A percentile compares a stretch with the other conserved stretches of the same genome.
phyloP scores from a whole-genome alignment of 2,329 filamentous ascomycete genomes.

The Fusarium anthophilum region DNA sequence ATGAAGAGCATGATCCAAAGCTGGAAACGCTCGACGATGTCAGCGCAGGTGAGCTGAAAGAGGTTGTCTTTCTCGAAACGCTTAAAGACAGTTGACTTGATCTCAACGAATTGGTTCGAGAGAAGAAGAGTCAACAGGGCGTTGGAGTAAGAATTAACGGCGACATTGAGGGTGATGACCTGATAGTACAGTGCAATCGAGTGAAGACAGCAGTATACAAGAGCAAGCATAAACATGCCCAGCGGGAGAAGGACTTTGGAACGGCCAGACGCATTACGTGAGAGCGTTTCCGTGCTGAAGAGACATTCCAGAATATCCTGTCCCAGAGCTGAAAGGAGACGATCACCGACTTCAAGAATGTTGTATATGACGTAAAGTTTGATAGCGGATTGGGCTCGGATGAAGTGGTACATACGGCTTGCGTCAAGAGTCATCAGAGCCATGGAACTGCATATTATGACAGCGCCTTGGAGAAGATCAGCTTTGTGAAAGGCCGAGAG shows the following conservation, averaged over 20 bases:
- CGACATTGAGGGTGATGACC: slow-evolving; percentile 96
- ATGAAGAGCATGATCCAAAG: slow-evolving; percentile 97
- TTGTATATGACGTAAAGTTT: slow-evolving; percentile 99
- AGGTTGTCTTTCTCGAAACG: slow-evolving; percentile 98
- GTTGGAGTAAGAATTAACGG: slow-evolving; percentile 98
- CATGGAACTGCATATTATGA: slow-evolving; percentile 86
- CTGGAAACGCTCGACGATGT: slow-evolving; percentile 96
- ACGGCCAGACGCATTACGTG: slow-evolving; percentile 85
- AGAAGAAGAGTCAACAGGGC: slow-evolving; percentile 90
- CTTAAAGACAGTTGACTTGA: slow-evolving; percentile 98
- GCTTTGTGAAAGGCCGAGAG: slow-evolving; percentile 92
- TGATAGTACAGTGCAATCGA: slow-evolving; percentile 93
- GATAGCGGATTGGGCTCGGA: slow-evolving; percentile 94
- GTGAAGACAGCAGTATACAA: slow-evolving; percentile 89
- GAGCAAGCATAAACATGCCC: slow-evolving; percentile 87
- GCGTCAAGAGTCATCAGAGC: slow-evolving; percentile 92
- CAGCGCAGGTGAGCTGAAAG: slow-evolving; percentile 95
- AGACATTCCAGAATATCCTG: slow-evolving; percentile 97
- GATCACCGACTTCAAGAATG: slow-evolving; percentile 91
- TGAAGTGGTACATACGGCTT: slow-evolving; percentile 97
- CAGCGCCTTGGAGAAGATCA: slow-evolving; percentile 87
- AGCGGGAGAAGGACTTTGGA: slow-evolving; percentile 91
- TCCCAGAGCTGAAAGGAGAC: slow-evolving; percentile 87
- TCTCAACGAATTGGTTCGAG: slow-evolving; percentile 98
- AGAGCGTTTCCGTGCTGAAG: slow-evolving; percentile 91